phyloP scores from a whole-genome alignment of 2,329 filamentous ascomycete species.

The Pseudonectria buxi region DNA sequence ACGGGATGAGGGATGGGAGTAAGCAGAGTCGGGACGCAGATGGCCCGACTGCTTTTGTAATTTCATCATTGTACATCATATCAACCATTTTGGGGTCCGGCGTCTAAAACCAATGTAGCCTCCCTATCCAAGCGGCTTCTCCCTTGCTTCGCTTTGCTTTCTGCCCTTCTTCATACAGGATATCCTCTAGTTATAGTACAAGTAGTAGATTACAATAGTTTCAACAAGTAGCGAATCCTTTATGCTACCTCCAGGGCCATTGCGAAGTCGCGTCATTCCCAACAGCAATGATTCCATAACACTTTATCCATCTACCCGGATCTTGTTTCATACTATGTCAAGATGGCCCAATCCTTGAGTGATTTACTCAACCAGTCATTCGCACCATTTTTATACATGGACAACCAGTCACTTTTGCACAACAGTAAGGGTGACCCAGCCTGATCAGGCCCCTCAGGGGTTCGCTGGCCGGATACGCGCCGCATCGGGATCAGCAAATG shows the following conservation, averaged over 20 bases:
- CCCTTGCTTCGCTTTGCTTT: neutral
- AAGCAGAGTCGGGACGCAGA: neutral
- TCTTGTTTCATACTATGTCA: too few relatives aligned
- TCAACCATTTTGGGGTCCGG: conserved; percentile 1
- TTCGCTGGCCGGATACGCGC: conserved; percentile 34
- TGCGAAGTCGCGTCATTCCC: conserved; percentile 3
- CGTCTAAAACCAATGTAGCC: neutral
- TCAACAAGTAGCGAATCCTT: neutral
- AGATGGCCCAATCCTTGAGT: too few relatives aligned
- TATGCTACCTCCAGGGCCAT: conserved; percentile 1
- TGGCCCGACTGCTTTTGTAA: too few relatives aligned
- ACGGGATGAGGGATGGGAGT: neutral
- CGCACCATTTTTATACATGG: conserved; percentile 10
- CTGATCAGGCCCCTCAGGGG: conserved; percentile 8
- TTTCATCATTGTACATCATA: neutral
- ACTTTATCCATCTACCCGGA: conserved; percentile 3
- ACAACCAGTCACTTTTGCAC: conserved; percentile 2
- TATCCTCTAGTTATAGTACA: conserved; percentile 14
- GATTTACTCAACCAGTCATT: conserved; percentile 1
- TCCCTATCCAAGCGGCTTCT: too few relatives aligned
- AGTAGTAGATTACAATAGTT: conserved; percentile 9
- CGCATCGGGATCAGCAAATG: conserved; percentile 33
- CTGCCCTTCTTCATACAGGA: conserved; percentile 4
- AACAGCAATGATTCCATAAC: neutral
- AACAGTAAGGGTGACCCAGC: too few relatives aligned